phyloP scores from a whole-genome alignment of 495 filamentous ascomycete species.

The Neurospora tetrasperma region DNA sequence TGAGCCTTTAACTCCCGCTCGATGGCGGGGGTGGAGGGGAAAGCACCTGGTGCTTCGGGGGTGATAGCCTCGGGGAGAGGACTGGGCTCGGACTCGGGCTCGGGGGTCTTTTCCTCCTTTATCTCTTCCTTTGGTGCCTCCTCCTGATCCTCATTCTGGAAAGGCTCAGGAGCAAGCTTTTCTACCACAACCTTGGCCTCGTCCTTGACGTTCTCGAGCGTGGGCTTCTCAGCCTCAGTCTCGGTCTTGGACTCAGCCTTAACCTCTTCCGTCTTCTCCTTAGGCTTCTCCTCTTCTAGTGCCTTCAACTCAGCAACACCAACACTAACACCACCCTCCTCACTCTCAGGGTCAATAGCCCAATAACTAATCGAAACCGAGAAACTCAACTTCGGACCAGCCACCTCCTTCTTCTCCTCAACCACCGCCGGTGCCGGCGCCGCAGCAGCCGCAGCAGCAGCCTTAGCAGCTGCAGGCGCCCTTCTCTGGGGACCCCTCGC shows the following conservation, averaged over 20 bases:
- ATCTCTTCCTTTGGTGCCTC: conserved; percentile 10
- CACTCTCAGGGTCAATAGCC: conserved; percentile 35
- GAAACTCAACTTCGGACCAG: conserved; percentile 20
- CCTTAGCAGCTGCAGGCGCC: conserved; percentile 43
- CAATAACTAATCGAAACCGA: conserved; percentile 34
- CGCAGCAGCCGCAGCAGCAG: conserved; percentile 22
- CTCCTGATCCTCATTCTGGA: conserved; percentile 1
- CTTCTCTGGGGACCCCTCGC: conserved; percentile 81
- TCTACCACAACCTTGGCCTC: conserved; percentile 17
- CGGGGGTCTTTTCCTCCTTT: conserved; percentile 17
- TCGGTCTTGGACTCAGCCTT: conserved; percentile 28
- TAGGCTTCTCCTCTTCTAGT: conserved; percentile 4
- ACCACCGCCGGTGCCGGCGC: conserved; percentile 10
- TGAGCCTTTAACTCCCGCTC: conserved; percentile 9
- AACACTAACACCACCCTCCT: conserved; percentile 36
- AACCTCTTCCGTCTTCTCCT: conserved; percentile 10
- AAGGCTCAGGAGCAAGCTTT: conserved; percentile 1
- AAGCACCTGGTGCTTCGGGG: not conserved
- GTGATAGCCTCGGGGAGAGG: conserved; percentile 4
- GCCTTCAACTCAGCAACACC: conserved; percentile 11
- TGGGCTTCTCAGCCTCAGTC: conserved; percentile 24
- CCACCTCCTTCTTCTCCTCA: conserved; percentile 16
- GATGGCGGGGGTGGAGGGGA: not conserved
- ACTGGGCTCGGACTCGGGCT: conserved; percentile 5
- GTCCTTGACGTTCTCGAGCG: conserved; percentile 8